phyloP scores from a whole-genome alignment of 305 asterid genomes.

The Fraxinus sp. region DNA sequence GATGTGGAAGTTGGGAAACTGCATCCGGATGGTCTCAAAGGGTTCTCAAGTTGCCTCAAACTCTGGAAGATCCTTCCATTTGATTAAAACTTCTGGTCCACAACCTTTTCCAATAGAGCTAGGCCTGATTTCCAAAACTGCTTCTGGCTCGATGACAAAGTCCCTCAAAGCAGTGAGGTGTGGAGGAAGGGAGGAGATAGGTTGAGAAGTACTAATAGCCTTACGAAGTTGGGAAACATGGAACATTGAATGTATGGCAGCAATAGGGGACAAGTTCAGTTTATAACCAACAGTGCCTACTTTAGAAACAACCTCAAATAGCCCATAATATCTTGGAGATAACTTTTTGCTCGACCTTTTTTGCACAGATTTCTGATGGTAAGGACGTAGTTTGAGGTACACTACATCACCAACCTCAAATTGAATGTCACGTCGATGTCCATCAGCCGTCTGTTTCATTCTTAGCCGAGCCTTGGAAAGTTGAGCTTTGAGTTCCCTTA shows the following conservation, averaged over 20 bases:
- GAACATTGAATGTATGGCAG: background rate
- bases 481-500: background rate
- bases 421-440: background rate
- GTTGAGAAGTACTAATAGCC: background rate
- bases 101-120: no score
- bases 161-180: no score
- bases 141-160: no score
- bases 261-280: background rate
- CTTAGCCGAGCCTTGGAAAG: background rate
- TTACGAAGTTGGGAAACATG: background rate
- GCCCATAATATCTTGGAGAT: background rate
- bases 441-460: background rate
- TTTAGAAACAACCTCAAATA: background rate
- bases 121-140: no score
- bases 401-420: background rate
- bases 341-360: background rate
- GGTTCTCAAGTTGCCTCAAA: no score
- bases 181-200: background rate
- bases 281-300: background rate
- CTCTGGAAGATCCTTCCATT: no score
- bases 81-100: no score
- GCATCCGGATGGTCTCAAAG: no score
- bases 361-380: background rate
- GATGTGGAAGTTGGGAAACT: no score
- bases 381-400: background rate